These are phyloP conservation scores for Drechslera avenae DNA, from an alignment of 2,329 filamentous ascomycete species.

Conservation along the genomic window DNA sequence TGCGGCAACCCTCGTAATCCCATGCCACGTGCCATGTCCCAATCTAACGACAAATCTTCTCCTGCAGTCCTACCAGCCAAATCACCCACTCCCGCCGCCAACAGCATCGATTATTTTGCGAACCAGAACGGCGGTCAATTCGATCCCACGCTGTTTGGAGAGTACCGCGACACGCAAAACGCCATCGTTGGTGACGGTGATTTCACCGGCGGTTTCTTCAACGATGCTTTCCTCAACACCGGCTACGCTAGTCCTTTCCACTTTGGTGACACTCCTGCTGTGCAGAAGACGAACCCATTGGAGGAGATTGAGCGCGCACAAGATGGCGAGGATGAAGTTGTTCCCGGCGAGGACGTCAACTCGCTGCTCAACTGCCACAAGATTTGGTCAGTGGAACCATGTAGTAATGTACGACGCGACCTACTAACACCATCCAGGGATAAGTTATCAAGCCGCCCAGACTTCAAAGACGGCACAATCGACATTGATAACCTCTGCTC, in stretches of 20 bases:
- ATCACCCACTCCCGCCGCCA: constrained; percentile 40
- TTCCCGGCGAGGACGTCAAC: constrained; percentile 63
- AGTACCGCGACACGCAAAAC: constrained; percentile 89
- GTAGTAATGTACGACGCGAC: not conserved
- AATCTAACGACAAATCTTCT: constrained; percentile 49
- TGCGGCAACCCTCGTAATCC: constrained; percentile 60
- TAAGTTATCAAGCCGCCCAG: constrained; percentile 82
- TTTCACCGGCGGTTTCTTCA: constrained; percentile 71
- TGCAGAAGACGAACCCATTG: constrained; percentile 68
- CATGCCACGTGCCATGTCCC: constrained; percentile 56
- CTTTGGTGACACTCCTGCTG: constrained; percentile 55
- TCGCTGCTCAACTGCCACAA: constrained; percentile 83
- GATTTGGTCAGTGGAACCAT: constrained; percentile 75
- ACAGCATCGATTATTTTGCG: constrained; percentile 74
- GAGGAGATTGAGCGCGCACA: constrained; percentile 77
- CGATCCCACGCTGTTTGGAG: constrained; percentile 87
- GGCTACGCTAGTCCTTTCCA: constrained; percentile 86
- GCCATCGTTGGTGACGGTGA: constrained; percentile 72
- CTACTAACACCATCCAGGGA: constrained; percentile 68
- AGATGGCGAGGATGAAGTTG: constrained; percentile 69
- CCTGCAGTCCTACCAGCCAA: constrained; percentile 45
- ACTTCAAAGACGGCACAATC: constrained; percentile 87
- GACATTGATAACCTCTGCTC: constrained; percentile 92
- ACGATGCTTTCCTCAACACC: constrained; percentile 75
- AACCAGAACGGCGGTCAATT: constrained; percentile 85